Evolutionary conservation across 2,329 filamentous ascomycete genomes (phyloP).

Genomic region (Pezicula radicicola): DNA sequence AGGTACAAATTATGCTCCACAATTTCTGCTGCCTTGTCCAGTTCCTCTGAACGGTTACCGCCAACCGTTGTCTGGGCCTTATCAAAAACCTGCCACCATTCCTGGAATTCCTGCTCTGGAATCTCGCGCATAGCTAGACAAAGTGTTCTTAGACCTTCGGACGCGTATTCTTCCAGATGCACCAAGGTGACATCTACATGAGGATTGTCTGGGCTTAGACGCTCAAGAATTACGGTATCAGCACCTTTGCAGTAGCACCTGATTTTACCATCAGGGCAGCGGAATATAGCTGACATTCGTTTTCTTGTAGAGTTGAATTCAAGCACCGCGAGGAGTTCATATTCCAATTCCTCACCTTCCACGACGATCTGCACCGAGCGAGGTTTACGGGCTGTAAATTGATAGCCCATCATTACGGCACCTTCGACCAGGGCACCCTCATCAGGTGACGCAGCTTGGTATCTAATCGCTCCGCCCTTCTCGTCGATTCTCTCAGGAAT

Average conservation of each 20-base stretch:
- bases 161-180: slow-evolving; percentile 98
- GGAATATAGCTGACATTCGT: slow-evolving; percentile 96
- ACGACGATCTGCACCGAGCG: slow-evolving; percentile 81
- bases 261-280: slow-evolving; percentile 93
- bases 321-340: slow-evolving; percentile 91
- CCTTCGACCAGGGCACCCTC: slow-evolving; percentile 96
- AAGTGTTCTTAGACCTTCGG: slow-evolving; percentile 89
- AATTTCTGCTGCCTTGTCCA: slow-evolving; percentile 95
- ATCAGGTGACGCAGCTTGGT: slow-evolving; percentile 95
- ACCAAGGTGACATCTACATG: slow-evolving; percentile 86
- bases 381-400: slow-evolving; percentile 87
- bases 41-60: slow-evolving; percentile 87
- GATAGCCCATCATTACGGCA: slow-evolving; percentile 80
- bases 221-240: slow-evolving; percentile 95
- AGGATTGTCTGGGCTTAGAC: slow-evolving; percentile 77
- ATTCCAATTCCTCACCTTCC: slow-evolving; percentile 71
- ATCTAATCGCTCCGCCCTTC: slow-evolving; percentile 81
- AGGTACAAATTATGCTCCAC: slow-evolving; percentile 91
- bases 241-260: slow-evolving; percentile 94
- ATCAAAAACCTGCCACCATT: slow-evolving; percentile 86
- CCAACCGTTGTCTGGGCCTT: slow-evolving; percentile 85
- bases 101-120: slow-evolving; percentile 80
- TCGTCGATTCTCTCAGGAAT: slow-evolving; percentile 87
- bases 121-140: slow-evolving; percentile 94
- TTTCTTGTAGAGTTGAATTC: slow-evolving; percentile 99